Base-by-base conservation (phyloP, 768 basidiomycete genomes). In the Collybia sordida region DNA sequence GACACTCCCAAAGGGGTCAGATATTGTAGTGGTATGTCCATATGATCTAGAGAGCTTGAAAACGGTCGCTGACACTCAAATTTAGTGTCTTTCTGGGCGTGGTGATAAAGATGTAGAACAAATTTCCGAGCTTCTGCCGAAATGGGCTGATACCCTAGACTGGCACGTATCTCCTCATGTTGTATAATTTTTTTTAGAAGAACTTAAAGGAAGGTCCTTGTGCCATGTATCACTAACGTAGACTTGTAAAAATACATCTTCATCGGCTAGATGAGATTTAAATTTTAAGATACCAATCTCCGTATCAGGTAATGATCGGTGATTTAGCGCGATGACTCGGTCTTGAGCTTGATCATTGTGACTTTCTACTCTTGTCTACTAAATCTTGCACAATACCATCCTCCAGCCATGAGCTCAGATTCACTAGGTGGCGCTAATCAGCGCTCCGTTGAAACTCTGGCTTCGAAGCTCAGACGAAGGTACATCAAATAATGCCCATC, bases 31-130 rank as follows among this genome's bases (percentile, higher is more conserved):
- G 51, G 94, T 97, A 63, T 70, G 93, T 80, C 6, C 27, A 37
- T 12, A 28, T 39, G 12, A 14, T 44, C 31, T 42, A 3, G 51
- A 28, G 23, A 14, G 42, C 11, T 27, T 36, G 35, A 28, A 19
- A 22, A 17, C 7, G 22, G 11, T 48, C 23, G 52, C 44, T 57
- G 24, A 51, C 23, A 8, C 17, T 3, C 27, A 5, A 23, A 21
- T 3, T 21, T 51, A 95, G 91, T 97, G 93, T 62, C 73, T 98
- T 45, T 95, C 92, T 47, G 96, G 96, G 43, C 84, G 96, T 54
- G 97, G 97, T 15, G 94, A 98, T 69, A 98, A 98, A 70, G 96
- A 99, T 63, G 97, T 99, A 3, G 90, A 96, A 57, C 90, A 98
- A 63, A 94, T 99, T 50, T 93, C 89, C n/a, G 73, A 95, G 60